phyloP scores from a whole-genome alignment of 2,329 filamentous ascomycete genomes.

The Diaporthe capsici region DNA sequence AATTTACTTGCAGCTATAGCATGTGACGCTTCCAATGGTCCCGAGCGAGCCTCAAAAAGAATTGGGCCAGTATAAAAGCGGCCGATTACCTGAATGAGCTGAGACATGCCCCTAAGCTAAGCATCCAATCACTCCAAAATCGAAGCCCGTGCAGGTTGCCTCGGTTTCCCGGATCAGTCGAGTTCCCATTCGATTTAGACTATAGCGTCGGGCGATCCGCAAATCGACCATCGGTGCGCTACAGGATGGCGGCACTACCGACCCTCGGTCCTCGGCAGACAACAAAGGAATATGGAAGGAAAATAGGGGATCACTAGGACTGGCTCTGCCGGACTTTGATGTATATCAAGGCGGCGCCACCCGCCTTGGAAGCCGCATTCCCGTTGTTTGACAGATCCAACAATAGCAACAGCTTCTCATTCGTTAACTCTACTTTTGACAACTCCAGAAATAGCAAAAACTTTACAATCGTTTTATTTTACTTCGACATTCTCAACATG shows the following conservation, averaged over 20 bases:
- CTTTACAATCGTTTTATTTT: neutral
- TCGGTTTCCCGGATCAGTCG: constrained; percentile 1
- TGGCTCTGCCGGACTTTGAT: neutral
- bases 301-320: neutral
- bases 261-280: constrained; percentile 11
- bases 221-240: neutral
- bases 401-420: neutral
- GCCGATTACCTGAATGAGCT: neutral
- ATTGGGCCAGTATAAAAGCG: constrained; percentile 9
- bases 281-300: neutral
- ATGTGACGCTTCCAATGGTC: neutral
- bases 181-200: neutral
- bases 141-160: neutral
- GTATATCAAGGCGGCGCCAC: constrained; percentile 24
- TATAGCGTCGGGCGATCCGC: constrained; percentile 21
- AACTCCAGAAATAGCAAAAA: neutral
- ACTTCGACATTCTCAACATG: neutral
- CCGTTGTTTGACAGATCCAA: neutral
- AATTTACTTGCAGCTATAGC: neutral
- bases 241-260: neutral
- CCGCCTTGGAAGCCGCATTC: neutral
- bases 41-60: constrained; percentile 9
- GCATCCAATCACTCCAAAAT: neutral
- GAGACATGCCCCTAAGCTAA: neutral
- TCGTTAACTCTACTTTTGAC: neutral